phyloP scores from a whole-genome alignment of 768 basidiomycete genomes.

The Tylopilus sp. region DNA sequence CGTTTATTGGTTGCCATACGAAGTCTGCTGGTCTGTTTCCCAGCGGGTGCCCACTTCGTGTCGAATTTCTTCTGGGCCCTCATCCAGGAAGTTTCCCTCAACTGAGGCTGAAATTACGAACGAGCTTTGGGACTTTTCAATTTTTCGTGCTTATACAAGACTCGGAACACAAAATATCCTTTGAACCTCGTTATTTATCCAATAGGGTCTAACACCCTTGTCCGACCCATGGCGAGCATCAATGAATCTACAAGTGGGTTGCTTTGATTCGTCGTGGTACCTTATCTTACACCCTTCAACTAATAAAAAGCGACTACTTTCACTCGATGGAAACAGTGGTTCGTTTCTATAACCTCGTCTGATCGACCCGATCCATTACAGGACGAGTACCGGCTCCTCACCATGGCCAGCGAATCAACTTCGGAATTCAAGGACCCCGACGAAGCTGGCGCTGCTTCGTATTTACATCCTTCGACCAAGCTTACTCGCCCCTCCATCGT shows the following conservation, averaged over 20 bases:
- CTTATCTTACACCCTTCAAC: constrained; percentile 3
- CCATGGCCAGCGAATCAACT: constrained; percentile 3
- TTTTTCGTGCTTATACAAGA: background rate
- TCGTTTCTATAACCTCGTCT: background rate
- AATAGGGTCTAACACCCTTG: background rate
- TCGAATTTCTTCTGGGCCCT: too few relatives aligned
- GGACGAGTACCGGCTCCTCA: constrained; percentile 24
- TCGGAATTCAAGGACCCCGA: constrained; percentile 6
- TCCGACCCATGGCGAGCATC: constrained; percentile 6
- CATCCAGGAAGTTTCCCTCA: too few relatives aligned
- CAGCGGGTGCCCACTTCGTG: too few relatives aligned
- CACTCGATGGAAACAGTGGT: constrained; percentile 17
- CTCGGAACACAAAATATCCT: background rate
- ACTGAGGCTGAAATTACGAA: background rate
- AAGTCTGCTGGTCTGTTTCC: background rate
- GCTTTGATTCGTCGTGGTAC: background rate
- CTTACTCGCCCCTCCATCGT: constrained; percentile 12
- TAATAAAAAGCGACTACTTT: constrained; percentile 8
- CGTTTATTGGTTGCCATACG: too few relatives aligned
- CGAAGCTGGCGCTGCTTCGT: background rate
- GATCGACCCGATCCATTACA: constrained; percentile 12
- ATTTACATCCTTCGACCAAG: background rate
- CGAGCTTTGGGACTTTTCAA: background rate
- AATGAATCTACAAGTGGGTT: constrained; percentile 12
- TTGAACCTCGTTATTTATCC: background rate